These are phyloP conservation scores for Solanum aculeatissimum DNA, from an alignment of 305 asterid species.

Conservation along the genomic window DNA sequence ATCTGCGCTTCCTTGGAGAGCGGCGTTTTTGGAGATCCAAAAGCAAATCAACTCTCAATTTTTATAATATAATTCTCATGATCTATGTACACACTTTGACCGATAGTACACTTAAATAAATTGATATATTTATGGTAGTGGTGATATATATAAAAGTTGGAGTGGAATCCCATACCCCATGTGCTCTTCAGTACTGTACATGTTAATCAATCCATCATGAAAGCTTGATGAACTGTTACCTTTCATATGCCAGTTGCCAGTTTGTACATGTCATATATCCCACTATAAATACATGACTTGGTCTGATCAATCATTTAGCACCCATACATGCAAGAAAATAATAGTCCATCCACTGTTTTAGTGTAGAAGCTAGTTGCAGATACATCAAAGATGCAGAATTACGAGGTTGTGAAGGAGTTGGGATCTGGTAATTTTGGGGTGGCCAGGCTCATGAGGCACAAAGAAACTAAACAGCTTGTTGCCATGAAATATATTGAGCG, in stretches of 20 bases:
- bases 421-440: slow-evolving; percentile 94
- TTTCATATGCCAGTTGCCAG: neutral
- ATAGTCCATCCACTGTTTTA: neutral
- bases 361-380: neutral
- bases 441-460: slow-evolving; percentile 73
- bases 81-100: neutral
- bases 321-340: neutral
- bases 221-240: neutral
- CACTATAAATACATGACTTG: neutral
- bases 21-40: neutral
- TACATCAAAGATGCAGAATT: slow-evolving; percentile 48
- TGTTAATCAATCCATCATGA: neutral
- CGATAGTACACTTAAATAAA: too few species aligned
- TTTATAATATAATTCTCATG: neutral
- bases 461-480: slow-evolving; percentile 74
- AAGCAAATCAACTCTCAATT: neutral
- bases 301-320: neutral
- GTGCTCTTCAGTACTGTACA: neutral
- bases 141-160: neutral
- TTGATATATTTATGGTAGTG: neutral
- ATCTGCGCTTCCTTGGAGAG: neutral
- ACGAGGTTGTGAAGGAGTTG: slow-evolving; percentile 67
- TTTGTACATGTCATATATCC: neutral
- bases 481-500: slow-evolving; percentile 89
- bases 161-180: slow-evolving; percentile 18